Base-by-base conservation (phyloP, 352 stramenopile species). In the Pythium apleroticum region DNA sequence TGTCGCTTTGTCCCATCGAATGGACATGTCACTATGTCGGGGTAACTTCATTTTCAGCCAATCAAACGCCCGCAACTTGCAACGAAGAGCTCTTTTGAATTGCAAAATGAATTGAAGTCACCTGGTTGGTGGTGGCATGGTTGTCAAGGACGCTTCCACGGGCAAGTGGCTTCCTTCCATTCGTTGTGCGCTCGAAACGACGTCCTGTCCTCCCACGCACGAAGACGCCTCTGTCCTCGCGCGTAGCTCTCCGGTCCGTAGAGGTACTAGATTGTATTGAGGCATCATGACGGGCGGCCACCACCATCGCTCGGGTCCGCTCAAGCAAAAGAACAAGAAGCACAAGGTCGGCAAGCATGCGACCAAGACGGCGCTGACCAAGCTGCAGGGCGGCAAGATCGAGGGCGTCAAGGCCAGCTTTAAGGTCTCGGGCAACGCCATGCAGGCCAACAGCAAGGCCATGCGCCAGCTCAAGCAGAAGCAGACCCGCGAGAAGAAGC, bases 281-380 rank as follows among this genome's bases (percentile, higher is more conserved):
- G 35, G 41, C 25, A 74, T 10, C 56, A 93, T 90, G 82, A 69
- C 74, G 72, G 80, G 76, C 65, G 43, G 60, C 37, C 84, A 93
- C 59, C 87, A 93, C 77, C 90, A 97, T 58, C 88, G 90, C 54
- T 86, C 88, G 41, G 89, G 88, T 49, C 81, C 86, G 72, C 81
- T 97, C 25, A 96, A 96, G 76, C 90, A 97, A 77, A 80, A 78
- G 43, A 97, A 97, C 78, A 96, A 96, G 74, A 95, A 96, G 78
- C 90, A 97, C 79, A 97, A 97, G 76, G 82, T 71, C 19, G 87
- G 87, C 0, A 79, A 78, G 24, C 85, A 96, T 81, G 88, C 86
- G 45, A 84, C 86, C 68, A 97, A 97, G 80, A 86, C 80, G 41
- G 60, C 82, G 69, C 63, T 91, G 49, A 67, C 76, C 59, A 88